These are phyloP conservation scores for Neotropicomus parvogracilis DNA, from an alignment of 1,284 basidiomycete species.

Conservation along the genomic window DNA sequence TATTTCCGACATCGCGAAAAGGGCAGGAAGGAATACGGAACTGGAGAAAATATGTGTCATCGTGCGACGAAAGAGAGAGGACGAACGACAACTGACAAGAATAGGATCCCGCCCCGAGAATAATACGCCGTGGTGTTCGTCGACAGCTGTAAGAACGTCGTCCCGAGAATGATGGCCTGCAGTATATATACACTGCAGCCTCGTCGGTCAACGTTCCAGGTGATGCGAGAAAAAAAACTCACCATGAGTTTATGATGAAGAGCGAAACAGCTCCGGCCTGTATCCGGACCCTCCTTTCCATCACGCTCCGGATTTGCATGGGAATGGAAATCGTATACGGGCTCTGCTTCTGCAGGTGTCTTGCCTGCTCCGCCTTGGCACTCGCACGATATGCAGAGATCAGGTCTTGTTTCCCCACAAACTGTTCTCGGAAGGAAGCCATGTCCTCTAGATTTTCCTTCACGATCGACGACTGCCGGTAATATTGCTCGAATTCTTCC, in stretches of 20 bases:
- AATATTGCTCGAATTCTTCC: conserved; percentile 52
- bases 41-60: conserved; percentile 14
- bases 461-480: conserved; percentile 30
- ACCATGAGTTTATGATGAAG: conserved; percentile 37
- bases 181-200: conserved; percentile 43
- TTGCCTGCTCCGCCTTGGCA: conserved; percentile 50
- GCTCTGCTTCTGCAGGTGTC: conserved; percentile 36
- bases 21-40: conserved; percentile 30
- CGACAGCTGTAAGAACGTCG: conserved; percentile 66
- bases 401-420: conserved; percentile 37
- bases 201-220: conserved; percentile 29
- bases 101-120: conserved; percentile 75
- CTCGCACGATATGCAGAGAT: conserved; percentile 46
- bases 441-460: conserved; percentile 36
- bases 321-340: conserved; percentile 50
- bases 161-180: conserved; percentile 74
- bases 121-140: conserved; percentile 67
- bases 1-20: conserved; percentile 37
- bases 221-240: conserved; percentile 3
- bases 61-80: neutral
- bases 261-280: conserved; percentile 52
- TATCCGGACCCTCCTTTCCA: conserved; percentile 66
- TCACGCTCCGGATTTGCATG: conserved; percentile 66
- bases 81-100: conserved; percentile 47
- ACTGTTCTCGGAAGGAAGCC: conserved; percentile 33